Evolutionary conservation across 257 asterid genomes (phyloP).

Genomic region (Fraxinus anomala): DNA sequence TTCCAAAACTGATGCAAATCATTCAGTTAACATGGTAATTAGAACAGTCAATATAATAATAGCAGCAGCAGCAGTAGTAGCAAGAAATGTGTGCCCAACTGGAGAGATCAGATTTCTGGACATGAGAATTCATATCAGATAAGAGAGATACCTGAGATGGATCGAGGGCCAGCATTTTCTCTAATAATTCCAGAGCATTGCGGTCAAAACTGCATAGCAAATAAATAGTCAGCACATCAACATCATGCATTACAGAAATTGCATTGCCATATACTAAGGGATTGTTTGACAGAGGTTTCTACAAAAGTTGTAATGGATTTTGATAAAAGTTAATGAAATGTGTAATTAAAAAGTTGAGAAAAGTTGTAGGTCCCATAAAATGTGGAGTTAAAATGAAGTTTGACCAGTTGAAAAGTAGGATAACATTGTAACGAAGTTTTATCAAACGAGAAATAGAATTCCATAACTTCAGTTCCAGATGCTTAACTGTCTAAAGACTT

Average conservation of each 20-base stretch:
- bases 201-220: conserved; percentile 70
- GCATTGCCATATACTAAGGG: background rate
- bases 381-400: too few species aligned
- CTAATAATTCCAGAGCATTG: conserved; percentile 88
- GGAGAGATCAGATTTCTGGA: background rate
- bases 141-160: conserved; percentile 79
- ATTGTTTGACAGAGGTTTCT: too few species aligned
- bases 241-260: conserved; percentile 12
- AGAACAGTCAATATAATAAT: background rate
- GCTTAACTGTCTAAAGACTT: conserved; percentile 85
- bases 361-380: too few species aligned
- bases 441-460: background rate
- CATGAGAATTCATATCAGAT: background rate
- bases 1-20: background rate
- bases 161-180: conserved; percentile 90
- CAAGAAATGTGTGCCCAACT: background rate
- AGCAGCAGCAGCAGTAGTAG: background rate
- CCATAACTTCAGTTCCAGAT: conserved; percentile 24
- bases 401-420: too few species aligned
- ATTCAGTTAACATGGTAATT: background rate
- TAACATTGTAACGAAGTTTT: too few species aligned
- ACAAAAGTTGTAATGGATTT: too few species aligned
- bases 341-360: too few species aligned
- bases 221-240: conserved; percentile 29
- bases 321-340: too few species aligned